Evolutionary conservation across 306 rosid species (phyloP), one percentile per base, ranked within the genome.

Genomic region (Rosa chinensis): DNA sequence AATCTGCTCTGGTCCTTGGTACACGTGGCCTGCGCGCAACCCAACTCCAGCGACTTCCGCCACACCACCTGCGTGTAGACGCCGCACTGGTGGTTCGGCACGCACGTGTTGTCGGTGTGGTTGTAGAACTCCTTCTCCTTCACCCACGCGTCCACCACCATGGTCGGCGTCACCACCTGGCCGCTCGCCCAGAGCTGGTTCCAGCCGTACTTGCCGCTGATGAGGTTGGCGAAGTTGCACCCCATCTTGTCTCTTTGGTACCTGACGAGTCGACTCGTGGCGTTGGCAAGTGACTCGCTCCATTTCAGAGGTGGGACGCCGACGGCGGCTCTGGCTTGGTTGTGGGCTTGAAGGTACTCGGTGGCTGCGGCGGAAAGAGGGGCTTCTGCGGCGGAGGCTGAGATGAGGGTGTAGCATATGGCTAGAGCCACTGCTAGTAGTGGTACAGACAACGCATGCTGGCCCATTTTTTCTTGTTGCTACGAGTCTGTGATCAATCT

Each of bases 61-160:
- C 98, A 94, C 74, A 94, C 98, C 3, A 94, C 92, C 72, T 92
- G 97, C 0, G 97, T 94, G 53, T 90, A 94, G 14, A 90, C 94
- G 0, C 97, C 98, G 20, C 98, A 92, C 62, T 8, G 78, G 68
- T 86, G 97, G 3, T 82, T 81, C 20, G 70, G 32, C 23, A 44
- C 82, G 81, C 98, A 94, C 32, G 92, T 48, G 84, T 94, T 94
- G 43, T 64, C 82, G 5, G 61, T 58, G 81, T 87, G 87, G 47
- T 86, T 81, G 78, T 94, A 94, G 83, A 70, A 90, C 8, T 79
- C 73, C 68, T 89, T 92, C 93, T 92, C 92, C 74, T 80, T 87
- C 40, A 92, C 93, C 98, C 98, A 94, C 45, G 76, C 82, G 73
- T 81, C 97, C 76, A 92, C 97, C 0, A 78, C 97, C 86, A 40